Evolutionary conservation across 2,329 filamentous ascomycete genomes (phyloP).

Genomic region (Ampelomyces quisqualis): DNA sequence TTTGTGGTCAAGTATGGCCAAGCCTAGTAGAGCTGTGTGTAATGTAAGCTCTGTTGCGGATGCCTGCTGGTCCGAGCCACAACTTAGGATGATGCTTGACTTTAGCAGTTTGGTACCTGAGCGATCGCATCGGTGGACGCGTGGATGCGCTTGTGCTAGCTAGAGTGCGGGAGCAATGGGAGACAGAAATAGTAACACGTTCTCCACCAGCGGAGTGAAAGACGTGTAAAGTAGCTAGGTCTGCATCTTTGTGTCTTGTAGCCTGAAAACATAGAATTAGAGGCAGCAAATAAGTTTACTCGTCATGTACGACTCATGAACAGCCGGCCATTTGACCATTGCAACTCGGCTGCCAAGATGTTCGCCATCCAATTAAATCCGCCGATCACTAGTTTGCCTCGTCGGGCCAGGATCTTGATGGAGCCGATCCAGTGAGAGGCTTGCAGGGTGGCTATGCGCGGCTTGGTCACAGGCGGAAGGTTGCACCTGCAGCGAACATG

Average conservation of each 20-base stretch:
- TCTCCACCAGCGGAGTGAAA: too few relatives aligned
- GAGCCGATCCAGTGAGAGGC: conserved; percentile 9
- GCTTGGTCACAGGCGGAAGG: conserved; percentile 7
- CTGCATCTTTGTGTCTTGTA: too few relatives aligned
- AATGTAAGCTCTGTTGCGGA: not conserved
- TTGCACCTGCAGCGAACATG: conserved; percentile 16
- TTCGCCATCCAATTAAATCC: conserved; percentile 11
- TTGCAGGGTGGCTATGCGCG: conserved; percentile 17
- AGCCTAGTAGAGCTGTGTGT: not conserved
- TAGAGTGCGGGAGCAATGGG: not conserved
- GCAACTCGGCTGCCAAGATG: conserved; percentile 9
- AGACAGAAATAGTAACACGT: conserved; percentile 6
- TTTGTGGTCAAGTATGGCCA: not conserved
- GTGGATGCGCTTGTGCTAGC: conserved; percentile 1
- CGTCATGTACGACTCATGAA: not conserved
- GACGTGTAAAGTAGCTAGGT: too few relatives aligned
- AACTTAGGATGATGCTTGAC: conserved; percentile 1
- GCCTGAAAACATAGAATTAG: not conserved
- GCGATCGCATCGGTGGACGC: not conserved
- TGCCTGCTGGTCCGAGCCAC: not conserved
- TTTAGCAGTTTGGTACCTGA: not conserved
- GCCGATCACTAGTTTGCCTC: conserved; percentile 2
- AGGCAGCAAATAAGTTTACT: not conserved
- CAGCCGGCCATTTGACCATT: conserved; percentile 4
- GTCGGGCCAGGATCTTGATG: conserved; percentile 5